Evolutionary conservation across 2,329 filamentous ascomycete genomes (phyloP).

Genomic region (Beauveria medogensis): DNA sequence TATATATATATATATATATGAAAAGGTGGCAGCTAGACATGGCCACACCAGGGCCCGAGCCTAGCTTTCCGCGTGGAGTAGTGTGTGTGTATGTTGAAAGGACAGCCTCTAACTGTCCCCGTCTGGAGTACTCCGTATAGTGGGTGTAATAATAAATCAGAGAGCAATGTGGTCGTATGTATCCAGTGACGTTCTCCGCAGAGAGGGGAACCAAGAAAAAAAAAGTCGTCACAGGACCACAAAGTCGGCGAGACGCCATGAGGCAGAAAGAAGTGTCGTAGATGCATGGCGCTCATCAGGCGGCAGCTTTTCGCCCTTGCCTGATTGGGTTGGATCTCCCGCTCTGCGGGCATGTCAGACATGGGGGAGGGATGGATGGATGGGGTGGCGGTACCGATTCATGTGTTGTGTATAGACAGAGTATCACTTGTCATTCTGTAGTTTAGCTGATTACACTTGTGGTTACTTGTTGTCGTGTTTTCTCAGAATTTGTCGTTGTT

Average conservation of each 20-base stretch:
- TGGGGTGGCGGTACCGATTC: too few relatives aligned
- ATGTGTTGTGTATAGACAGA: too few relatives aligned
- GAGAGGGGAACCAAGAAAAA: too few relatives aligned
- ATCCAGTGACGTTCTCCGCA: not conserved
- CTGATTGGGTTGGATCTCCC: constrained; percentile 14
- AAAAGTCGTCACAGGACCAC: not conserved
- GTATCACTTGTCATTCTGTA: too few relatives aligned
- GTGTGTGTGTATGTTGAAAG: not conserved
- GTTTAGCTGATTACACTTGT: too few relatives aligned
- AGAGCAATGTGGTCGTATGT: not conserved
- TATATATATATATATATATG: too few relatives aligned
- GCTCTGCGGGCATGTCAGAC: not conserved
- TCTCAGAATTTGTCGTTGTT: too few relatives aligned
- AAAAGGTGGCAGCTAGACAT: too few relatives aligned
- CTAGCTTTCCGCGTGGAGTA: not conserved
- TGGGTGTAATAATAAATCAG: not conserved
- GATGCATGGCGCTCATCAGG: constrained; percentile 15
- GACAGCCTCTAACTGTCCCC: too few relatives aligned
- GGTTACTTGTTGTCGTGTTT: too few relatives aligned
- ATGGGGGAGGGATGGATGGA: not conserved
- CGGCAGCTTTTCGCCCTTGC: constrained; percentile 7
- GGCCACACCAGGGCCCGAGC: not conserved
- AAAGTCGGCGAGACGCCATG: not conserved
- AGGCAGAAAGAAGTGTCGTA: not conserved
- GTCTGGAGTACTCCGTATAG: too few relatives aligned